Evolutionary conservation across 257 asterid genomes (phyloP).

Genomic region (Salvia hispanica): DNA sequence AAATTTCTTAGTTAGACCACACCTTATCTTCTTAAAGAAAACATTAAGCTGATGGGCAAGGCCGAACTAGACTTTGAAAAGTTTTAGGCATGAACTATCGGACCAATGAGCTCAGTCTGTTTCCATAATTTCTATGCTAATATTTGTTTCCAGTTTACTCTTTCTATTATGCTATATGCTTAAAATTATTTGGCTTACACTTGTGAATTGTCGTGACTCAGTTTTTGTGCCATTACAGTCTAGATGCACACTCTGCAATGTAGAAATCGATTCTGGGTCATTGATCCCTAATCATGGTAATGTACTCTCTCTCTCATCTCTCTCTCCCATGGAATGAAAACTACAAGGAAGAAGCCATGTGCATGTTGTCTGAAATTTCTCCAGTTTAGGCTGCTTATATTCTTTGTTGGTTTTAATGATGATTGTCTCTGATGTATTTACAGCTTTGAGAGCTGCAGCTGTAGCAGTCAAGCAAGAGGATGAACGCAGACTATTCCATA

Average conservation of each 20-base stretch:
- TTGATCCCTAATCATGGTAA: conserved; percentile 89
- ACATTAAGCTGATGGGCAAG: conserved; percentile 11
- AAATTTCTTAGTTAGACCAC: conserved; percentile 6
- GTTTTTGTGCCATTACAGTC: conserved; percentile 56
- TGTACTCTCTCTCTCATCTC: conserved; percentile 14
- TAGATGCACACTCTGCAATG: conserved; percentile 78
- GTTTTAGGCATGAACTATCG: conserved; percentile 18
- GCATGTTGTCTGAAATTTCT: conserved; percentile 25
- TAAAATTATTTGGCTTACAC: neutral
- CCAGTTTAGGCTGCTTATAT: conserved; percentile 17
- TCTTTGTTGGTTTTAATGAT: conserved; percentile 27
- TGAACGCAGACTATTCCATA: conserved; percentile 89
- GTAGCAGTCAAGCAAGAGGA: conserved; percentile 92
- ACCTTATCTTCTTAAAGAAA: neutral
- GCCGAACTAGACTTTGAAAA: neutral
- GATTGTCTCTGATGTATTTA: conserved; percentile 29
- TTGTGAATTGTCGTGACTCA: conserved; percentile 21
- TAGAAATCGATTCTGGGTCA: conserved; percentile 70
- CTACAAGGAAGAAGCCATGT: neutral
- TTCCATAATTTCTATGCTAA: conserved; percentile 8
- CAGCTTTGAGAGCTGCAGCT: conserved; percentile 96
- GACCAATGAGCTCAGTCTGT: conserved; percentile 17
- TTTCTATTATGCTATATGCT: conserved; percentile 4
- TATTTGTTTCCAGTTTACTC: conserved; percentile 21
- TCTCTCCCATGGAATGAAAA: neutral